Conservation (phyloP, 2,329 filamentous ascomycete genomes). For the Diaporthe citri region DNA sequence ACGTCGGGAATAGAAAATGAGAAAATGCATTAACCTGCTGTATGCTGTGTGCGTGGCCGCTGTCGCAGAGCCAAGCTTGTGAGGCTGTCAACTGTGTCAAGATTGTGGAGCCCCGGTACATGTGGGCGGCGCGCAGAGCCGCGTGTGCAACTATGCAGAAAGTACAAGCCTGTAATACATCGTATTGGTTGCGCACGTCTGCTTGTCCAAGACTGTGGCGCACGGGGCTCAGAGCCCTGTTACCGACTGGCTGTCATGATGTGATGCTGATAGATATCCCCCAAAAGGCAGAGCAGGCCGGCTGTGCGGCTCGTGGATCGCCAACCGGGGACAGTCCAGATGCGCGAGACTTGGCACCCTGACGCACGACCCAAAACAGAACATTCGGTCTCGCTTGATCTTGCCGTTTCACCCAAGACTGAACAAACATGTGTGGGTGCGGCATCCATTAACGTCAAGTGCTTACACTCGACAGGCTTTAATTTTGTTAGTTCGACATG, state of each 20-base stretch:
- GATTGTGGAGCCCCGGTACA: conserved; percentile 7
- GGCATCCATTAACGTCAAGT: background rate
- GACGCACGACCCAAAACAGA: conserved; percentile 34
- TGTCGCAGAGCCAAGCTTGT: conserved; percentile 17
- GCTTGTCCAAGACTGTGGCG: background rate
- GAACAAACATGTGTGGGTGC: background rate
- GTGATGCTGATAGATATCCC: background rate
- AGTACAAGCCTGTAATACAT: background rate
- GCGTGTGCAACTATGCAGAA: background rate
- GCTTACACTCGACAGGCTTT: too few relatives aligned
- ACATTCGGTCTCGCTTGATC: conserved; percentile 23
- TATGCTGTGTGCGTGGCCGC: conserved; percentile 1
- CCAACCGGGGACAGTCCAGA: background rate
- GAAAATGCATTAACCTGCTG: conserved; percentile 13
- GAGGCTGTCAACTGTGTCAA: conserved; percentile 29
- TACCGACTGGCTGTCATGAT: conserved; percentile 1
- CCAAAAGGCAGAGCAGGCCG: background rate
- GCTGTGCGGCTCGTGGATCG: background rate
- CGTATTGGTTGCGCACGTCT: background rate
- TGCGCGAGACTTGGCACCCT: conserved; percentile 5
- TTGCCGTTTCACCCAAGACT: conserved; percentile 22
- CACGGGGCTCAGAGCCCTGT: background rate
- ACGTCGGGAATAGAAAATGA: conserved; percentile 11
- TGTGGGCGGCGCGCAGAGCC: conserved; percentile 18
- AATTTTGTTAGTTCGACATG: too few relatives aligned